Evolutionary conservation across 805 yeast genomes (phyloP), one percentile per base, ranked within the genome.

Genomic region (Candida endomychidarum): DNA sequence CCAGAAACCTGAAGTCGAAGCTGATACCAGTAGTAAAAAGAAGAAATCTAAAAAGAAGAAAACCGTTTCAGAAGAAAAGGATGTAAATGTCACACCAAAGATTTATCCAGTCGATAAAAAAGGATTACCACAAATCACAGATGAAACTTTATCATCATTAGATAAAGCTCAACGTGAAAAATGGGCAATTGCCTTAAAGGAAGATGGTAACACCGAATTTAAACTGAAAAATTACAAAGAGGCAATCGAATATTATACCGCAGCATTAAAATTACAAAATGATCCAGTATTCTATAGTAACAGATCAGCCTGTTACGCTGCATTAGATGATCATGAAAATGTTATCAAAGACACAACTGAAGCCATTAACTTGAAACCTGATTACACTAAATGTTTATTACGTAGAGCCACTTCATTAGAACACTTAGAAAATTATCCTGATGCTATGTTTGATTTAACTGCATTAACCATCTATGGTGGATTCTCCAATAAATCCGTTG

Each of bases 371-470:
- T 68, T 91, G 54, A 85, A 88, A 61, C 96, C 96, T 9, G 91
- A 85, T 60, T 91, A 93, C 67, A 71, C 86, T 55, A 93, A 93
- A 70, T 93, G 97, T 64, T 72, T 89, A 47, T 70, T 87, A 55
- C 87, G 99, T 67, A 84, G 99, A 65, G 96, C 96, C 23, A 79
- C 83, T 50, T 95, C 97, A 22, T 83, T 84, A 61, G 99, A 93
- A 69, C 77, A 79, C 49, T 64, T 88, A 47, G 95, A 80, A 53
- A 70, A 75, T 49, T 89, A 77, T 64, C 77, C 80, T 33, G 95
- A 90, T 43, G 90, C 99, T 32, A 82, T 88, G 78, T 81, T 83
- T 63, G 99, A 93, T 65, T 77, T 86, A 61, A 90, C 97, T 39
- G 89, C 95, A 2, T 77, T 90, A 53, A 82, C 96, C 36, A 77